Evolutionary conservation across 1,284 basidiomycete species (phyloP), one percentile per base, ranked within the genome.

Genomic region (Boletus smithii): DNA sequence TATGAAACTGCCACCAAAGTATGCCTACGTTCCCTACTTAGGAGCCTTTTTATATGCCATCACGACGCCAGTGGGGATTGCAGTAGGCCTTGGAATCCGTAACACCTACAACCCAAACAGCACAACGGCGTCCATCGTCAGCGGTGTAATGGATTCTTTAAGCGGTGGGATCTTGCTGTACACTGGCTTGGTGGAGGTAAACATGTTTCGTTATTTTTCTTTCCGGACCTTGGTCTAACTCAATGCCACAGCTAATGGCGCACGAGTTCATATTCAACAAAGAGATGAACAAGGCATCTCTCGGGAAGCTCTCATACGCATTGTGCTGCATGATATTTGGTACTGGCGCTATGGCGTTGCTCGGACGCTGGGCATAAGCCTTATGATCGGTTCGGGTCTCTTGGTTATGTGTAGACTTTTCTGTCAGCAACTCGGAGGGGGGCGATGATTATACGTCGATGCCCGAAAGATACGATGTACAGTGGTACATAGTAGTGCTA

Each of bases 251-350:
- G 83, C 77, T 95, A 1, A 77, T 97, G 40, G 93, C 91, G 0
- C 93, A 95, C 64, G 93, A 95, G 61, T 94, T 97, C 69, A 65
- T 97, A 41, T 91, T 95, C 69, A 92, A 83, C 73, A 80, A 82
- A 48, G 78, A 87, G 46, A 92, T 94, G 85, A 81, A 85, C 65
- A 74, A 77, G 43, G 80, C 77, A 17, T 81, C 81, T 17, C 80
- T 79, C 46, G 59, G 64, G 23, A 83, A 81, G 65, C 67, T 95
- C 26, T 69, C 73, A 3, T 94, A 87, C 57, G 82, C 88, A 16
- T 60, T 91, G 51, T 66, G 70, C 22, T 88, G 82, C 61, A 91
- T 95, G 85, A 59, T 84, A 16, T 57, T 84, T 11, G 91, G 92
- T 16, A 84, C 83, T 33, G 91, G 75, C 1, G 49, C 94, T 18